Evolutionary conservation across 2,329 filamentous ascomycete species (phyloP), one percentile per base, ranked within the genome.

Genomic region (Clonostachys sp.): DNA sequence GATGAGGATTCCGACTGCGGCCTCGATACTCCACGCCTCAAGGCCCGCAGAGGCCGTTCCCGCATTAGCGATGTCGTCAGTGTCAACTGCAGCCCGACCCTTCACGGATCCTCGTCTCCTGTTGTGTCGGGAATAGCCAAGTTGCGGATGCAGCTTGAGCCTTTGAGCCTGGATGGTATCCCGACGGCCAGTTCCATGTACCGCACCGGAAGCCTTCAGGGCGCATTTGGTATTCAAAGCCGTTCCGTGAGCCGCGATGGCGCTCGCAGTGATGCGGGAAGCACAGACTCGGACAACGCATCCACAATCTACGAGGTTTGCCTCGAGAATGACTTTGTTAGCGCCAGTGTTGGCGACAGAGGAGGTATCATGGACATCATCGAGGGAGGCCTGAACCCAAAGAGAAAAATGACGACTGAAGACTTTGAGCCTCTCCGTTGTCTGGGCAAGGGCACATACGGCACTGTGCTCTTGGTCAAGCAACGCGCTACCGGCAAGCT

Each of bases 391-490:
- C 65, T 81, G 47, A 66, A 78, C 56, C 61, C 75, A 58, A 63
- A 74, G 51, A 83, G 88, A 53, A 97, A 99, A 73, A 96, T 97
- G 87, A 87, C 86, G 9, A 85, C 91, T 3, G 82, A 85, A 12
- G 94, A 99, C 64, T 99, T 99, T 63, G 87, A 95, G 59, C 83
- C 88, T 12, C 72, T 99, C 45, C 88, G 89, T 44, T 97, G 92
- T 65, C 84, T 99, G 18, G 95, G 95, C 48, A 97, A 97, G 64
- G 94, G 94, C 44, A 91, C 94, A 13, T 99, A 94, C 63, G 94
- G 94, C 35, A 99, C 92, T 1, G 95, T 99, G 12, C 73, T 96
- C 42, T 78, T 99, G 30, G 95, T 99, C 51, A 94, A 91, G 70
- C 92, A 99, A 70, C 83, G 83, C 45, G 73, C 82, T 33, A 96